Evolutionary conservation across 352 stramenopile genomes (phyloP).

Genomic region (Pythium vanterpoolii): DNA sequence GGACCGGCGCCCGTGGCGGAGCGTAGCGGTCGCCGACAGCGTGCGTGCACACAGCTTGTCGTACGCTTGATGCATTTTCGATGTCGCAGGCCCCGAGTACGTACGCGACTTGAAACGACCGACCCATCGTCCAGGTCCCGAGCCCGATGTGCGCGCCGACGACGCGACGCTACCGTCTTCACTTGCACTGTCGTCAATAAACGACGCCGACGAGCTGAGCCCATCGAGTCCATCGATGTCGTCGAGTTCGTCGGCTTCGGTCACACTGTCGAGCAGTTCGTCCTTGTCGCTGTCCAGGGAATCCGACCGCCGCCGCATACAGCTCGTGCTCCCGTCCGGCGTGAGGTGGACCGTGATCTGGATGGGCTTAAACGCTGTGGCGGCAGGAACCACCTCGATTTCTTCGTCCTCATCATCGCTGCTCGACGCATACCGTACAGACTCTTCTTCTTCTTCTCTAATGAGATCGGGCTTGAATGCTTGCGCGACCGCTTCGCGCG

Average conservation of each 20-base stretch:
- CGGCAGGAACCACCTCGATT: conserved; percentile 14
- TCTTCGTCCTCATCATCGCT: conserved; percentile 18
- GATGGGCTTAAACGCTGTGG: neutral
- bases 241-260: conserved; percentile 19
- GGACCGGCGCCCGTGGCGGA: no score
- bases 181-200: conserved; percentile 15
- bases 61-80: conserved; percentile 23
- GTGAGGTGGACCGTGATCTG: no score
- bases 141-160: neutral
- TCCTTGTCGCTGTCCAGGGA: neutral
- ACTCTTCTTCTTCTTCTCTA: conserved; percentile 3
- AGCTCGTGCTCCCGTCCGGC: no score
- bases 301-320: conserved; percentile 1
- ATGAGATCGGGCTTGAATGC: neutral
- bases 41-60: conserved; percentile 32
- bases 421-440: neutral
- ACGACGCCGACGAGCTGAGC: conserved; percentile 9
- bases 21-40: conserved; percentile 25
- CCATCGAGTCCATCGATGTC: conserved; percentile 17
- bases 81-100: conserved; percentile 31
- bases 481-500: neutral
- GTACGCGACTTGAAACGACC: conserved; percentile 39
- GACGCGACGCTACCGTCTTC: conserved; percentile 8
- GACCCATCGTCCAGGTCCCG: conserved; percentile 23
- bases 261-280: conserved; percentile 17